Base-by-base conservation (phyloP, 352 stramenopile species). In the Phytophthora quininea region DNA sequence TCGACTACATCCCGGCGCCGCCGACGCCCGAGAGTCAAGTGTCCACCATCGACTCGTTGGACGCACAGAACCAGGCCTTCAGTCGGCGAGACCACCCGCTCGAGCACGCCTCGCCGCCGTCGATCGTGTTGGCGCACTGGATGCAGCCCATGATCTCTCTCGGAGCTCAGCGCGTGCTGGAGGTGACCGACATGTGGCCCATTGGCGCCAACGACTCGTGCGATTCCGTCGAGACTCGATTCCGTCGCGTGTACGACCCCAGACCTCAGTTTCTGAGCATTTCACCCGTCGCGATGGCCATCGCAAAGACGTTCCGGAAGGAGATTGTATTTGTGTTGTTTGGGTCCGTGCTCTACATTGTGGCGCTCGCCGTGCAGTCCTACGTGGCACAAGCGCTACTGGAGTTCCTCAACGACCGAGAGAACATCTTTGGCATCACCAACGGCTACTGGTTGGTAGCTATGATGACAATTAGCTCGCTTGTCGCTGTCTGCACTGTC, bases 141-240 rank as follows among this genome's bases (percentile, higher is more conserved):
- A 62, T 80, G 31, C 64, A 80, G 47, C 68, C 74, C 32, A 57
- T 86, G 27, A 48, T 86, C 24, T 77, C 73, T 38, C 59, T 79
- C 32, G 71, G 74, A 29, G 53, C 73, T 8, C 48, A 70, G 4
- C 77, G 78, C 45, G 67, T 76, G 12, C 64, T 86, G 0, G 68
- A 83, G 29, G 62, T 73, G 24, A 69, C 81, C 19, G 77, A 86
- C 62, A 56, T 82, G 10, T 86, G 77, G 77, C 57, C 55, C 14
- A 60, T 77, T 32, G 74, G 68, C 27, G 56, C 68, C 1, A 40
- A 48, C 14, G 73, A 80, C 54, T 49, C 64, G 24, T 77, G 73
- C 42, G 64, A 74, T 29, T 62, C 60, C 15, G 50, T 80, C 7
- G 56, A 73, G 30, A 40, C 52, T 11, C 73, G 73, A 11, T 80